These are phyloP conservation scores for Xylogone sp. DNA, from an alignment of 2,329 filamentous ascomycete species.

Conservation along the genomic window DNA sequence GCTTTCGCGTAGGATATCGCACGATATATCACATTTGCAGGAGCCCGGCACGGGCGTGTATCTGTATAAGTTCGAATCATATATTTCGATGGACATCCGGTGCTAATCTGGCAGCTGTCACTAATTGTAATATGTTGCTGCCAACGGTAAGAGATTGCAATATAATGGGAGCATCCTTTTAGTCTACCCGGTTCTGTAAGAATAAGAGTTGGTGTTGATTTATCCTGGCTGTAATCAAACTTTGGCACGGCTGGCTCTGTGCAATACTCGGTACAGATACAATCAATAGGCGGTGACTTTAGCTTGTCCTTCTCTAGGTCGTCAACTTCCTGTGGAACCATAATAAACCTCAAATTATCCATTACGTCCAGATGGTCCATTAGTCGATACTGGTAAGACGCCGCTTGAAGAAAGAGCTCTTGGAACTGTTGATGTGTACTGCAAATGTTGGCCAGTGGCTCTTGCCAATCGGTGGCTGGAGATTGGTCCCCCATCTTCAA, in stretches of 20 bases:
- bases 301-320: background rate
- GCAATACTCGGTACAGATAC: background rate
- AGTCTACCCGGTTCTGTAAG: background rate
- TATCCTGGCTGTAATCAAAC: background rate
- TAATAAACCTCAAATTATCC: background rate
- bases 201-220: background rate
- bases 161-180: background rate
- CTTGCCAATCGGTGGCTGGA: background rate
- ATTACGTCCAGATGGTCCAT: background rate
- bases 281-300: background rate
- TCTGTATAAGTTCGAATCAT: background rate
- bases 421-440: background rate
- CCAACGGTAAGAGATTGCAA: background rate
- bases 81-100: background rate
- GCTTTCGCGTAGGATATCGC: constrained; percentile 10
- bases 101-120: background rate
- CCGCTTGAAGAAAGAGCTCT: background rate
- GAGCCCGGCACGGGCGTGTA: constrained; percentile 4
- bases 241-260: background rate
- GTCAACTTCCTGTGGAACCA: background rate
- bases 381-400: background rate
- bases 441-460: background rate
- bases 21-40: constrained; percentile 9
- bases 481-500: too few species aligned
- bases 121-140: background rate